These are phyloP conservation scores for Metarhizium humberi DNA, from an alignment of 2,329 filamentous ascomycete species.

Conservation along the genomic window DNA sequence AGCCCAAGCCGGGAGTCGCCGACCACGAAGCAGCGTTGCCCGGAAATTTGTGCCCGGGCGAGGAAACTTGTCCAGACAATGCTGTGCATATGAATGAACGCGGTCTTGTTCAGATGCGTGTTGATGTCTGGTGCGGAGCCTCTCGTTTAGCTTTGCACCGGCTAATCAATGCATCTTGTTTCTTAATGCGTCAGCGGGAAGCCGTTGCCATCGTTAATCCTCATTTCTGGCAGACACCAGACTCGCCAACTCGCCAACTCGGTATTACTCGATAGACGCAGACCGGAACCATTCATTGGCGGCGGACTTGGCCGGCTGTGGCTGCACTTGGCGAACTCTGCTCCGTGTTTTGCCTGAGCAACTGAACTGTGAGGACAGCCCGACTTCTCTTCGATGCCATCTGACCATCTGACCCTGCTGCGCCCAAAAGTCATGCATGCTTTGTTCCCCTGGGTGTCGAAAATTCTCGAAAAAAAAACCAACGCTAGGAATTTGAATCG, in stretches of 20 bases:
- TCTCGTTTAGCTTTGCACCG: too few species aligned
- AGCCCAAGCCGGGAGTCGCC: conserved; percentile 6
- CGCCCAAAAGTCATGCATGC: background rate
- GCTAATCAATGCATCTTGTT: too few species aligned
- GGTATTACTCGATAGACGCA: background rate
- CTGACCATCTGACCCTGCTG: background rate
- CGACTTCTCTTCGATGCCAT: background rate
- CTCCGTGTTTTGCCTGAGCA: background rate
- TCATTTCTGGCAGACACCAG: too few species aligned
- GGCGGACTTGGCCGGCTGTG: conserved; percentile 1
- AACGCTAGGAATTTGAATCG: background rate
- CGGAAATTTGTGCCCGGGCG: background rate
- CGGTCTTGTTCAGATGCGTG: too few species aligned
- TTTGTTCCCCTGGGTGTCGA: background rate
- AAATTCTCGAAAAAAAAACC: too few species aligned
- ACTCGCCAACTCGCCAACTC: background rate
- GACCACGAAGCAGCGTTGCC: background rate
- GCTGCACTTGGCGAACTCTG: background rate
- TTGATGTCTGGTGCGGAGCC: too few species aligned
- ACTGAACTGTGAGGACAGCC: background rate
- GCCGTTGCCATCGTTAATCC: too few species aligned
- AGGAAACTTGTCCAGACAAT: too few species aligned
- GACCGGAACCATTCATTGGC: background rate
- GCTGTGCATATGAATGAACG: too few species aligned
- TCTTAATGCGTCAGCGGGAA: too few species aligned